Conservation (phyloP, 2,329 filamentous ascomycete species). For the Zymoseptoria ardabiliae region DNA sequence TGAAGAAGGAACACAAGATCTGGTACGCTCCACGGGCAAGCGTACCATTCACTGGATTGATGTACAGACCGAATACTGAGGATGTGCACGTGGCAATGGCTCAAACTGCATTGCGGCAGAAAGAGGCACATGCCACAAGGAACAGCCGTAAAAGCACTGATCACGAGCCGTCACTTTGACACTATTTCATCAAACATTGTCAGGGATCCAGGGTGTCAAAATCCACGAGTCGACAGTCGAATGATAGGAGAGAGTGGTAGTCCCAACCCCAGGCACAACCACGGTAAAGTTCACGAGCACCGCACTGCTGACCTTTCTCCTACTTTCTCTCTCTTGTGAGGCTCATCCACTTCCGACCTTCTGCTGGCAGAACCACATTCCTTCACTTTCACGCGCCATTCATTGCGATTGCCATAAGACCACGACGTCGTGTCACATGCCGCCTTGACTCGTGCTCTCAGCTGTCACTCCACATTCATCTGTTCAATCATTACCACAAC, state of each 20-base stretch:
- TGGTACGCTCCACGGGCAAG: too few species aligned
- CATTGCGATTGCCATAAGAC: not conserved
- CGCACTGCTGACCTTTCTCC: not conserved
- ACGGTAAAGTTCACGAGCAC: not conserved
- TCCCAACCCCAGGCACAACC: not conserved
- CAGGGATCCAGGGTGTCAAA: not conserved
- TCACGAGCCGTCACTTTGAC: not conserved
- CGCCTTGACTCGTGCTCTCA: not conserved
- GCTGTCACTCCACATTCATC: not conserved
- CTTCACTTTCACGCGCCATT: not conserved
- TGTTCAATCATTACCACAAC: not conserved
- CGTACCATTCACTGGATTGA: too few species aligned
- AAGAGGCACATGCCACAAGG: too few species aligned
- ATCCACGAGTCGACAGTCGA: not conserved
- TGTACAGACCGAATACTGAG: too few species aligned
- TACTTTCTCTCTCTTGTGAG: not conserved
- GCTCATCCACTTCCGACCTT: not conserved
- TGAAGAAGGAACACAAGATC: too few species aligned
- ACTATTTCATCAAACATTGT: not conserved
- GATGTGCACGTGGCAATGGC: too few species aligned
- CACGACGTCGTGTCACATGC: not conserved
- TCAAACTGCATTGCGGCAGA: not conserved
- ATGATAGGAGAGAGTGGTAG: not conserved
- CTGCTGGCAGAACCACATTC: not conserved
- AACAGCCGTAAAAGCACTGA: not conserved